These are phyloP conservation scores for Cubamyces lactineus DNA, from an alignment of 768 basidiomycete species.

Conservation along the genomic window DNA sequence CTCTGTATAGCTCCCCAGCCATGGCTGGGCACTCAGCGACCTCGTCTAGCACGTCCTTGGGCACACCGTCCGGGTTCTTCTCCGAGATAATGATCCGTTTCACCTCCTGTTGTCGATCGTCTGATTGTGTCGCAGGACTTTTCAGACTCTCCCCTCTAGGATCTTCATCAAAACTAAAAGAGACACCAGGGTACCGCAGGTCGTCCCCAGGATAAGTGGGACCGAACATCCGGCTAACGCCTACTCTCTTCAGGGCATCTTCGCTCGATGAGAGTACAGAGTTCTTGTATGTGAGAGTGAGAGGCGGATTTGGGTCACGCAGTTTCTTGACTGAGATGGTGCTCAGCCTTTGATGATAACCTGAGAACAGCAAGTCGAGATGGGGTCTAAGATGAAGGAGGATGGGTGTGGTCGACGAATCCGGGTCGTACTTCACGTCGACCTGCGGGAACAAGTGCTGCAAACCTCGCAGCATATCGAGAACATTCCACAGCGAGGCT, in stretches of 20 bases:
- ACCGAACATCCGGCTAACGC: constrained; percentile 75
- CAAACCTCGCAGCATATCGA: constrained; percentile 66
- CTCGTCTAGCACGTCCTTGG: constrained; percentile 73
- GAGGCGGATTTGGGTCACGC: constrained; percentile 65
- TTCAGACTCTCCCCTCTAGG: constrained; percentile 53
- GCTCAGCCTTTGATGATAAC: constrained; percentile 75
- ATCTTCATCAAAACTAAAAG: constrained; percentile 86
- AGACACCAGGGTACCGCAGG: constrained; percentile 79
- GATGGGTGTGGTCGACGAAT: constrained; percentile 71
- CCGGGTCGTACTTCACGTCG: constrained; percentile 82
- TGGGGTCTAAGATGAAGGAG: constrained; percentile 81
- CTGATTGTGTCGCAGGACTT: constrained; percentile 42
- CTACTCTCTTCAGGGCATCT: constrained; percentile 62
- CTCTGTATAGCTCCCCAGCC: constrained; percentile 71
- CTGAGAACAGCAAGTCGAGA: constrained; percentile 84
- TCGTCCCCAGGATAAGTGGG: constrained; percentile 83
- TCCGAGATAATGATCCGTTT: constrained; percentile 75
- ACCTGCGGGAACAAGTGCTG: constrained; percentile 78
- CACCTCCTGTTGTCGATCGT: constrained; percentile 76
- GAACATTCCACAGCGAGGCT: constrained; percentile 75
- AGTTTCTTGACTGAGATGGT: constrained; percentile 75
- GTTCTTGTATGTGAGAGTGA: constrained; percentile 71
- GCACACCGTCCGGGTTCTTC: constrained; percentile 58
- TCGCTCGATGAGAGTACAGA: constrained; percentile 61
- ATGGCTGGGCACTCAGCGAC: constrained; percentile 65